phyloP scores from a whole-genome alignment of 1,284 basidiomycete genomes.

The Bondarzewia mesenterica region DNA sequence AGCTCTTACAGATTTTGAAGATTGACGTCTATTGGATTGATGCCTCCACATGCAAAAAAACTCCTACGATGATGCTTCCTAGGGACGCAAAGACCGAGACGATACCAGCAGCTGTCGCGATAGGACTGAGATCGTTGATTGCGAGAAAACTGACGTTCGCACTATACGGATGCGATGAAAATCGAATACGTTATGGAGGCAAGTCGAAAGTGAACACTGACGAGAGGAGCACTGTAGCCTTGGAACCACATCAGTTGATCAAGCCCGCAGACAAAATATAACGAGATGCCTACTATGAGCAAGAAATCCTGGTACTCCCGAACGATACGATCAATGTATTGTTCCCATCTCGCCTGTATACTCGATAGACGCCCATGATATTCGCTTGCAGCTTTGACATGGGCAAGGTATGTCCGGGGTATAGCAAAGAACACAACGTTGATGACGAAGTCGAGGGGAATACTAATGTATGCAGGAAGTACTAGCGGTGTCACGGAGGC shows the following conservation, averaged over 20 bases:
- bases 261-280: neutral
- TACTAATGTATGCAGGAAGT: slow-evolving; percentile 8
- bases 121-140: slow-evolving; percentile 31
- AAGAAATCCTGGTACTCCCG: slow-evolving; percentile 47
- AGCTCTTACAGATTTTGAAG: slow-evolving; percentile 31
- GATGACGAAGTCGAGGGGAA: slow-evolving; percentile 29
- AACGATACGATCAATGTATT: slow-evolving; percentile 38
- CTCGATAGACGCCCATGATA: slow-evolving; percentile 39
- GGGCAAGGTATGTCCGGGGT: slow-evolving; percentile 39
- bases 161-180: slow-evolving; percentile 16
- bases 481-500: slow-evolving; percentile 8
- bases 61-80: slow-evolving; percentile 44
- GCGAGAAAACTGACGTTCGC: slow-evolving; percentile 44
- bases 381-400: slow-evolving; percentile 38
- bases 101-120: slow-evolving; percentile 32
- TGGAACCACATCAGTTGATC: neutral
- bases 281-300: slow-evolving; percentile 35
- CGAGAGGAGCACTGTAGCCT: slow-evolving; percentile 54
- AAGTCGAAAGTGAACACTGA: slow-evolving; percentile 19
- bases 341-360: slow-evolving; percentile 39
- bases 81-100: slow-evolving; percentile 41
- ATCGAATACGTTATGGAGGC: neutral
- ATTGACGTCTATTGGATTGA: slow-evolving; percentile 35
- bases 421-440: slow-evolving; percentile 43
- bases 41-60: slow-evolving; percentile 51